A percentile compares a stretch with the other conserved stretches of the same genome.
Conservation (phyloP, 257 asterid species). For the Anisodus acutangulus region DNA sequence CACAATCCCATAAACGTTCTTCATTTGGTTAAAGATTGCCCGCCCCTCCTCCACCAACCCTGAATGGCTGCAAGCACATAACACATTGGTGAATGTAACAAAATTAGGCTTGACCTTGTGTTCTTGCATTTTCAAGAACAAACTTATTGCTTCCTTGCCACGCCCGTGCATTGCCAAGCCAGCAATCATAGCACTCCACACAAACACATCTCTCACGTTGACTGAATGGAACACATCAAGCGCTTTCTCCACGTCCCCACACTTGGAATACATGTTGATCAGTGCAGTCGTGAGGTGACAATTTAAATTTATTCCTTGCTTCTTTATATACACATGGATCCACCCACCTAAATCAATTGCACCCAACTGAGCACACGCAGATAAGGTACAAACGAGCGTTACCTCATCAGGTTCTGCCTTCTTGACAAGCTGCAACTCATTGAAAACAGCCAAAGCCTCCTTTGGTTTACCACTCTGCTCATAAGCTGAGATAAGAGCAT, state of each 20-base stretch:
- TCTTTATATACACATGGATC: slow-evolving; percentile 75
- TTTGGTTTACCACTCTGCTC: slow-evolving; percentile 70
- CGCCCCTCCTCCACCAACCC: slow-evolving; percentile 74
- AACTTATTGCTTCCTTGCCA: slow-evolving; percentile 62
- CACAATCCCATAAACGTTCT: slow-evolving; percentile 45
- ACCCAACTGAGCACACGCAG: slow-evolving; percentile 84
- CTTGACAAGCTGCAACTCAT: slow-evolving; percentile 64
- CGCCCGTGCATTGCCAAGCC: slow-evolving; percentile 81
- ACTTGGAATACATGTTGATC: slow-evolving; percentile 78
- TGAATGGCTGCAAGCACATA: slow-evolving; percentile 85
- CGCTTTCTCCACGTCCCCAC: slow-evolving; percentile 79
- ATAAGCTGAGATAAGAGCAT: slow-evolving; percentile 80
- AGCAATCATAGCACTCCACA: slow-evolving; percentile 88
- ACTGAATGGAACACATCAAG: slow-evolving; percentile 63
- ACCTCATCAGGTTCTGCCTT: slow-evolving; percentile 68
- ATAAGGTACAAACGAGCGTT: slow-evolving; percentile 70
- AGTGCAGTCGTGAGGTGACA: slow-evolving; percentile 70
- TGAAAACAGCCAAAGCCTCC: slow-evolving; percentile 66
- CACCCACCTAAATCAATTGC: slow-evolving; percentile 73
- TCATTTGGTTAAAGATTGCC: slow-evolving; percentile 58
- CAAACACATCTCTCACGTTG: slow-evolving; percentile 60
- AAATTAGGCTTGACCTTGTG: slow-evolving; percentile 63
- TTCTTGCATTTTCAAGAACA: slow-evolving; percentile 66
- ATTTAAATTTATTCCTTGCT: slow-evolving; percentile 53
- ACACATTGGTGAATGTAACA: slow-evolving; percentile 67